Evolutionary conservation across 805 yeast genomes (phyloP), one percentile per base, ranked within the genome.

Genomic region (Hermanozyma aechmeae): DNA sequence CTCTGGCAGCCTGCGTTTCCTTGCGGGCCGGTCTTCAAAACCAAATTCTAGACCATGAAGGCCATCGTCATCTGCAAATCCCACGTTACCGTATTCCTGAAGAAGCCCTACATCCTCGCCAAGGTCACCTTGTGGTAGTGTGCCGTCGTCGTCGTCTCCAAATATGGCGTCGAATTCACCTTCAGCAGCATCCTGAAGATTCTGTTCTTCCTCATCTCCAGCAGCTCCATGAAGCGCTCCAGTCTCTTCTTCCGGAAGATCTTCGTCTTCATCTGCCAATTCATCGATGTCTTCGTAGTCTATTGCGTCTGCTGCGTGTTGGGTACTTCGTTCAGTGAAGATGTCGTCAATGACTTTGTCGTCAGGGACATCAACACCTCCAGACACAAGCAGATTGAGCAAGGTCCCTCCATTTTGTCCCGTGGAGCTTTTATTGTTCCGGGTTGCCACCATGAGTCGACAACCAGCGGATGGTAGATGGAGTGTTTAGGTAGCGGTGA

Each of bases 211-310:
- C 25, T 4, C 36, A 30, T 29, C 47, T 17, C 21, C 43, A 4
- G 27, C 45, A 4, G 27, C 41, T 12, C 35, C 43, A 9, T 27
- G 26, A 9, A 17, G 21, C 9, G 15, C 30, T 15, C 25, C 27
- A n/a, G 18, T 6, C n/a, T 18, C 27, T 8, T 26, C 25, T 9
- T 13, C 31, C 26, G 29, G 12, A 28, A 38, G 16, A 13, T 25
- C 34, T 9, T 39, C 44, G 32, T 83, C 94, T 26, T 87, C 96
- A 15, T 87, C 96, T 0, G 96, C 96, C 27, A 87, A 61, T 52
- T 87, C 96, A 41, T 87, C 96, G 45, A 83, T 93, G 50, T 84
- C 95, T 46, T 84, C 96, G 50, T 82, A 89, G 53, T 89, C 97
- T 18, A 86, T 63, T 7, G 98, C 98, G 51, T 87, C 89, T 5